Evolutionary conservation across 2,329 filamentous ascomycete species (phyloP).

Genomic region (Botrytis pseudocinerea): DNA sequence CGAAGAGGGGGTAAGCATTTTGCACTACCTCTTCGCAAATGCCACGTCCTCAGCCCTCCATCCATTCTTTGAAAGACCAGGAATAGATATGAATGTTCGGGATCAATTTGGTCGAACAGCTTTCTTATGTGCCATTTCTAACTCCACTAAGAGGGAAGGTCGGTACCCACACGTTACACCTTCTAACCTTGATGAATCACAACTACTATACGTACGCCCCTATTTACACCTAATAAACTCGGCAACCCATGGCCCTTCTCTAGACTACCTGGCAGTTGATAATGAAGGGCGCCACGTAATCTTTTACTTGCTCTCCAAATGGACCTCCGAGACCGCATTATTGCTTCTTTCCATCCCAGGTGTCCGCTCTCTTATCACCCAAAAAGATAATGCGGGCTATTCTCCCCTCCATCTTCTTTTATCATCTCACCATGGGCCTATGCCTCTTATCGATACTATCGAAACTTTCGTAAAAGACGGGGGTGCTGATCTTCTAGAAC

Average conservation of each 20-base stretch:
- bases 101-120: background rate
- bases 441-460: background rate
- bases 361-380: background rate
- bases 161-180: background rate
- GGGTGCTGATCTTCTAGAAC: slow-evolving; percentile 24
- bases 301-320: background rate
- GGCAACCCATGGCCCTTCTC: background rate
- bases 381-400: slow-evolving; percentile 26
- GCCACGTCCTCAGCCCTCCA: background rate
- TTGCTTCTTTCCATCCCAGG: background rate
- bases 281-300: slow-evolving; percentile 3
- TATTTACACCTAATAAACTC: background rate
- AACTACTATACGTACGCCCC: background rate
- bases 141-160: background rate
- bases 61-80: background rate
- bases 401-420: slow-evolving; percentile 16
- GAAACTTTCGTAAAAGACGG: background rate
- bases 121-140: background rate
- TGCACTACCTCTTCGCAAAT: slow-evolving; percentile 4
- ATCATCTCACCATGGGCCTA: no score
- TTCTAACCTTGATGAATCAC: background rate
- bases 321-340: background rate
- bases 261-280: slow-evolving; percentile 7
- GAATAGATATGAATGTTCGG: background rate
- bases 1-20: background rate